Percentiles rank a stretch among this genome's conserved stretches.
These are phyloP conservation scores for Prosopis cineraria DNA, from an alignment of 306 rosid genomes.

Conservation along the genomic window DNA sequence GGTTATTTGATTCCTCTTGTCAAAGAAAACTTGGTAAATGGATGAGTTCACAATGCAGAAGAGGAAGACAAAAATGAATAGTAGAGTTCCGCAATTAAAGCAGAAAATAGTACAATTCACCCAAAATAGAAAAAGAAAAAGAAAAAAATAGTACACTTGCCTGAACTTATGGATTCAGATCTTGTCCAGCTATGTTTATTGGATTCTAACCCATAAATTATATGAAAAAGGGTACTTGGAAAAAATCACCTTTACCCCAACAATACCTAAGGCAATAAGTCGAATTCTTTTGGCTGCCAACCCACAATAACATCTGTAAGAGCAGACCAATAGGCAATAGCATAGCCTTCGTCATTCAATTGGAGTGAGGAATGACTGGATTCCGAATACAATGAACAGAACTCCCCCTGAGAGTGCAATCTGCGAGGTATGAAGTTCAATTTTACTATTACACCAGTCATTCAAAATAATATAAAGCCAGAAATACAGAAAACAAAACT, in stretches of 20 bases:
- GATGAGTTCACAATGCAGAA: background rate
- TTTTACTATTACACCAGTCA: background rate
- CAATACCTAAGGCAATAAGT: background rate
- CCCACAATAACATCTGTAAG: background rate
- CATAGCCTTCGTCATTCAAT: slow-evolving; percentile 32
- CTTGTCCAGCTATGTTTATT: background rate
- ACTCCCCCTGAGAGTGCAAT: slow-evolving; percentile 70
- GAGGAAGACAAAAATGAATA: background rate
- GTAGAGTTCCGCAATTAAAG: background rate
- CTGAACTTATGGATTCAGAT: background rate
- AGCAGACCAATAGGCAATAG: slow-evolving; percentile 33
- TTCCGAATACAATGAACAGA: slow-evolving; percentile 66
- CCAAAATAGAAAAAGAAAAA: too few species aligned
- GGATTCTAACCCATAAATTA: background rate
- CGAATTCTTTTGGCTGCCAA: background rate
- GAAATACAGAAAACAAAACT: background rate
- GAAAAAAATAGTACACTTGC: background rate
- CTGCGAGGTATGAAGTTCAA: slow-evolving; percentile 38
- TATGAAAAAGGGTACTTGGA: background rate
- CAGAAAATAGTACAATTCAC: too few species aligned
- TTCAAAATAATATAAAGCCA: background rate
- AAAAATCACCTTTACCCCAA: background rate
- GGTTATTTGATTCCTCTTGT: background rate
- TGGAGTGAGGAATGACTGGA: slow-evolving; percentile 65
- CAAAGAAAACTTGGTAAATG: background rate